Conservation (phyloP, 257 asterid genomes). For the Thymus mandschuricus region DNA sequence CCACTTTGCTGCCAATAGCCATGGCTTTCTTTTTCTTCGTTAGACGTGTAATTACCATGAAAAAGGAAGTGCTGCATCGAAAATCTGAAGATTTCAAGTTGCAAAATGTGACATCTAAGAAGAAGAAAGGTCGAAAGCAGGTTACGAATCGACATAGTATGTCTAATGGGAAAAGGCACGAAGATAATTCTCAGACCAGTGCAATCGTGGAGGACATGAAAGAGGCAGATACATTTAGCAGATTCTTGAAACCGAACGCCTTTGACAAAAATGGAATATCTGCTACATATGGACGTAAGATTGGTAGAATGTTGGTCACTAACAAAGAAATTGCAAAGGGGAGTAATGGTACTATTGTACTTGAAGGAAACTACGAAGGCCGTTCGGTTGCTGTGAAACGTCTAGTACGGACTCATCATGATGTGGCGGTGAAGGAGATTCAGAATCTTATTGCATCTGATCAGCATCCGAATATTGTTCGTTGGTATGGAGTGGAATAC, state of each 20-base stretch:
- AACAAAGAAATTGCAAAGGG: conserved; percentile 82
- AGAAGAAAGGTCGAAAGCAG: conserved; percentile 64
- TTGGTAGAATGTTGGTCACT: conserved; percentile 68
- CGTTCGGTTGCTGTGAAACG: conserved; percentile 92
- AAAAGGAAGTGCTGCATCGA: conserved; percentile 30
- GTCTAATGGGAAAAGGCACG: conserved; percentile 35
- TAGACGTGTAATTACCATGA: conserved; percentile 26
- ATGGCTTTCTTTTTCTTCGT: conserved; percentile 36
- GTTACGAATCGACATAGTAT: conserved; percentile 42
- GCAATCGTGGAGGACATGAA: conserved; percentile 27
- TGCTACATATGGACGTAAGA: conserved; percentile 54
- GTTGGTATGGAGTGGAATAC: conserved; percentile 88
- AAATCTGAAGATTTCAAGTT: conserved; percentile 44
- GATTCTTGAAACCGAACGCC: conserved; percentile 32
- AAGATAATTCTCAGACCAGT: conserved; percentile 24
- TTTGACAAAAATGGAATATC: conserved; percentile 23
- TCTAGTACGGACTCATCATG: conserved; percentile 81
- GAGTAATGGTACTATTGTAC: conserved; percentile 88
- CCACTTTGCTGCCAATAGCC: conserved; percentile 40
- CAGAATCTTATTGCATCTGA: conserved; percentile 91
- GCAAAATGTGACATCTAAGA: conserved; percentile 48
- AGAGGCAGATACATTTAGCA: conserved; percentile 28
- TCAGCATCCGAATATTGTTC: conserved; percentile 84
- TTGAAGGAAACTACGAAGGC: conserved; percentile 85
- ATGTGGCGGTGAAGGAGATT: conserved; percentile 84